These are phyloP conservation scores for Cercospora sp. DNA, from an alignment of 2,329 filamentous ascomycete species.

Conservation along the genomic window DNA sequence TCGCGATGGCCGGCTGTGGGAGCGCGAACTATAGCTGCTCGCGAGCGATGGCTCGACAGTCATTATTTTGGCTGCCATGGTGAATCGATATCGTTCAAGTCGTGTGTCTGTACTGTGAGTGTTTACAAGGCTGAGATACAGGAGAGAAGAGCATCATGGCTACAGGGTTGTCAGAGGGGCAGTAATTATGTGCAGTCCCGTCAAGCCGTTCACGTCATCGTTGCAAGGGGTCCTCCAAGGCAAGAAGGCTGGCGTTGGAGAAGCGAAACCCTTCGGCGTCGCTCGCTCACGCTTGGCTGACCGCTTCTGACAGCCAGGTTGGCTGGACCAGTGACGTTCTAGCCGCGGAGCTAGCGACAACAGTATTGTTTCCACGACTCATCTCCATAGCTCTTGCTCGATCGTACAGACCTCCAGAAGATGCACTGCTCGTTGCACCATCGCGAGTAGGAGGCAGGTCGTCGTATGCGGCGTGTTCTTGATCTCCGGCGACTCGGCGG, in stretches of 20 bases:
- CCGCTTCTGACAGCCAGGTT: neutral
- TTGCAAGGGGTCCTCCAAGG: constrained; percentile 13
- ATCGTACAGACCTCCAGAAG: neutral
- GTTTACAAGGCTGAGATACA: neutral
- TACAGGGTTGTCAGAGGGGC: neutral
- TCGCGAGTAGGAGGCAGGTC: neutral
- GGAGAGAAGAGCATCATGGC: neutral
- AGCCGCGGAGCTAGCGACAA: neutral
- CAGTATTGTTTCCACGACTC: neutral
- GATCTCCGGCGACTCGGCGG: constrained; percentile 75
- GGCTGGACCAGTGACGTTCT: constrained; percentile 5
- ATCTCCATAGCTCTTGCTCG: neutral
- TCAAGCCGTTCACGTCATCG: constrained; percentile 14
- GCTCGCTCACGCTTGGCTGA: constrained; percentile 1
- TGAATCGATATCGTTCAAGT: neutral
- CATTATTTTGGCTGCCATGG: constrained; percentile 3
- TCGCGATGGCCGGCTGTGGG: neutral
- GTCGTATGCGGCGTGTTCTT: constrained; percentile 63
- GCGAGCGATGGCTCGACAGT: constrained; percentile 9
- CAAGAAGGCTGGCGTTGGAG: neutral
- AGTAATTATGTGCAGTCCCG: neutral
- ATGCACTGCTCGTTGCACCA: neutral
- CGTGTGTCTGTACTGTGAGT: neutral
- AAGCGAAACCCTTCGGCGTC: neutral
- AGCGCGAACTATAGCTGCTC: constrained; percentile 3